phyloP scores from a whole-genome alignment of 2,329 filamentous ascomycete species.

The Fusarium annulatum region DNA sequence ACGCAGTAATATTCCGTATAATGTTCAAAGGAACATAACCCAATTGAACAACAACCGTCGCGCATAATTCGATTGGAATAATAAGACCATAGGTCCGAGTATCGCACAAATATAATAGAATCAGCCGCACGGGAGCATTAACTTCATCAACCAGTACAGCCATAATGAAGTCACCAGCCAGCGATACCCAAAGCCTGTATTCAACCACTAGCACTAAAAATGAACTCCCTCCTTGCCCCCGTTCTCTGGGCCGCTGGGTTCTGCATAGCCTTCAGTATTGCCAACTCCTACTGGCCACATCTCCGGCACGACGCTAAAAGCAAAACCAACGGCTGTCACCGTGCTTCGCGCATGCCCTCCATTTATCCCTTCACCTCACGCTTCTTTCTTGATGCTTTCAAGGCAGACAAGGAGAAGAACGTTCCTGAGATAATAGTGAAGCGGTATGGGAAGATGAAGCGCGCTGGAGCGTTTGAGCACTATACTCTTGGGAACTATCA shows the following conservation, averaged over 20 bases:
- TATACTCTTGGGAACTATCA: not conserved
- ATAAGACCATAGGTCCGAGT: too few species aligned
- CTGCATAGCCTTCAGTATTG: not conserved
- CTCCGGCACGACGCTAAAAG: not conserved
- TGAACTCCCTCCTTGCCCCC: not conserved
- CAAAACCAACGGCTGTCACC: not conserved
- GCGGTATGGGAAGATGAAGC: not conserved
- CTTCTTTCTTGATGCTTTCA: not conserved
- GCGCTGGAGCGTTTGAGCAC: not conserved
- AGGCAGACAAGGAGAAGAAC: not conserved
- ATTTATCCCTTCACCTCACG: not conserved
- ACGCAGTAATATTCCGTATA: not conserved
- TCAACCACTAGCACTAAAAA: not conserved
- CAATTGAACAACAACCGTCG: not conserved
- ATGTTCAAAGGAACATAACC: not conserved
- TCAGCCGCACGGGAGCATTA: not conserved
- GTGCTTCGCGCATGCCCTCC: rapidly evolving
- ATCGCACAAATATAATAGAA: not conserved
- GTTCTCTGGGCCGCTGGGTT: not conserved
- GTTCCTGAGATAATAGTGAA: not conserved
- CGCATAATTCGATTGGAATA: not conserved
- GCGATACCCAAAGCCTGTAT: not conserved
- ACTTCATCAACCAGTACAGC: not conserved
- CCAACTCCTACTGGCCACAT: not conserved
- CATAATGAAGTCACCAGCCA: not conserved